Percentiles rank a stretch among this genome's conserved stretches.
These are phyloP conservation scores for Saccharomyces pastorianus DNA, from an alignment of 1,139 yeast species.

Conservation along the genomic window DNA sequence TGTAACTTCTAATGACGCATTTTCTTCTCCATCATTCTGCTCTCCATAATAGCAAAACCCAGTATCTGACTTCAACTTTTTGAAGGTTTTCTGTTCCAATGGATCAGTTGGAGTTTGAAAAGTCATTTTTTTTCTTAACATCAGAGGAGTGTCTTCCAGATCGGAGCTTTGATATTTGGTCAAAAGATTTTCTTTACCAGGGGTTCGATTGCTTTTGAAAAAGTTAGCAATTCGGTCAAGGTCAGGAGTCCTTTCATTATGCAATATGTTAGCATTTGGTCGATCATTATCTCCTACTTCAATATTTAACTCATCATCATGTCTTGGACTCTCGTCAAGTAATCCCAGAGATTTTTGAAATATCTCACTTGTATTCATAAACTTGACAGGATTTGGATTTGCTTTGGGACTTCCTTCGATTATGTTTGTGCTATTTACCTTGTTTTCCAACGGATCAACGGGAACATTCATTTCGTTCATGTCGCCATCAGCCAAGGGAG, in stretches of 20 bases:
- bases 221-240: slow-evolving; percentile 23
- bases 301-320: not conserved
- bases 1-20: slow-evolving; percentile 15
- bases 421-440: not conserved
- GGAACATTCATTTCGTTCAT: not conserved
- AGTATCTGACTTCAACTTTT: not conserved
- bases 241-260: slow-evolving; percentile 24
- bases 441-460: not conserved
- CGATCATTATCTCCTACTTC: not conserved
- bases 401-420: not conserved
- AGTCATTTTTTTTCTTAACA: slow-evolving; percentile 7
- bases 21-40: slow-evolving; percentile 5
- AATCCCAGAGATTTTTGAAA: not conserved
- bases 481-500: not conserved
- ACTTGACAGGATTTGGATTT: slow-evolving; percentile 3
- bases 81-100: not conserved
- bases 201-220: slow-evolving; percentile 15
- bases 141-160: slow-evolving; percentile 18
- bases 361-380: slow-evolving; percentile 4
- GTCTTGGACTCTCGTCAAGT: not conserved
- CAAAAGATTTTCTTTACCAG: slow-evolving; percentile 11
- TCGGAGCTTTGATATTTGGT: slow-evolving; percentile 11
- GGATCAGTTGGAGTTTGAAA: not conserved
- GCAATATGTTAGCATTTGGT: slow-evolving; percentile 1
- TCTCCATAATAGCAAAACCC: not conserved